These are phyloP conservation scores for Colletotrichum salicis DNA, from an alignment of 2,329 filamentous ascomycete genomes.

Conservation along the genomic window DNA sequence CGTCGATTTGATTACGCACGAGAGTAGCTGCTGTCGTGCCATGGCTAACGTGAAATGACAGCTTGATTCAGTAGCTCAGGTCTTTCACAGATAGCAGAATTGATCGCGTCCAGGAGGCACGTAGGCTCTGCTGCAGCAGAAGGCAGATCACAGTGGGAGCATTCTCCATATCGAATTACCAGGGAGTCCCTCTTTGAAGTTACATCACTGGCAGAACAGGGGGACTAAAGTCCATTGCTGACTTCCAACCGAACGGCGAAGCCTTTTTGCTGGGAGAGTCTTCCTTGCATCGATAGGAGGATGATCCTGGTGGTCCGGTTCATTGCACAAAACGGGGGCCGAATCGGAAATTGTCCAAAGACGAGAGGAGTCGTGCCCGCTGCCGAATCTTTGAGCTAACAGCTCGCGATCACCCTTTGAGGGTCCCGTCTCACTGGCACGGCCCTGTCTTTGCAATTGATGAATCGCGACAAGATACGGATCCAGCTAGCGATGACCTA, in stretches of 20 bases:
- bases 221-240: background rate
- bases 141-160: background rate
- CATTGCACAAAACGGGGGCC: constrained; percentile 19
- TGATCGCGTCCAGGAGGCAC: background rate
- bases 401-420: background rate
- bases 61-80: background rate
- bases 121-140: background rate
- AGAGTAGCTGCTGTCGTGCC: background rate
- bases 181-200: constrained; percentile 15
- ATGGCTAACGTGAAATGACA: background rate
- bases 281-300: constrained; percentile 2
- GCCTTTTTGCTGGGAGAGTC: constrained; percentile 2
- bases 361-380: constrained; percentile 6
- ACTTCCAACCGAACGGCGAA: background rate
- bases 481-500: background rate
- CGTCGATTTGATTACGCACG: background rate
- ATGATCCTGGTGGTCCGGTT: constrained; percentile 14
- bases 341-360: constrained; percentile 25
- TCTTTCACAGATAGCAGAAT: background rate
- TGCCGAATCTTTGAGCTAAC: constrained; percentile 9
- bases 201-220: constrained; percentile 16
- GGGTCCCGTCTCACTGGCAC: constrained; percentile 1
- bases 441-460: background rate
- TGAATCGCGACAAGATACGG: background rate
- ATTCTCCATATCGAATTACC: constrained; percentile 2